phyloP scores from a whole-genome alignment of 2,329 filamentous ascomycete species.

The Blumeria graminis region DNA sequence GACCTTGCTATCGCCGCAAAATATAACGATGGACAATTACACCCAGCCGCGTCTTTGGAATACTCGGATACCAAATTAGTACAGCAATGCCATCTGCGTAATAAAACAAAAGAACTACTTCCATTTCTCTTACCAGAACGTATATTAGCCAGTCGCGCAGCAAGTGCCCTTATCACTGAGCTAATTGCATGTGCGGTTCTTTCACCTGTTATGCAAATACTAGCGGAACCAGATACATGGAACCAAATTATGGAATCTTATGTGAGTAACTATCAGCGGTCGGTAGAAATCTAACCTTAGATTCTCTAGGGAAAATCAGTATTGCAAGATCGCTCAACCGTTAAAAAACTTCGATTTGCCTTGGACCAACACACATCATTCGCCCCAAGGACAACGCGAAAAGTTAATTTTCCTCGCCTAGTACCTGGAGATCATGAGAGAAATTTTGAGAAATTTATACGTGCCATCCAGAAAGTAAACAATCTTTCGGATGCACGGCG shows the following conservation, averaged over 20 bases:
- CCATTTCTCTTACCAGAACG: constrained; percentile 49
- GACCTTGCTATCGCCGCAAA: constrained; percentile 90
- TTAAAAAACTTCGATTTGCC: constrained; percentile 72
- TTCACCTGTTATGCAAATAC: constrained; percentile 50
- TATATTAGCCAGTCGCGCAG: constrained; percentile 56
- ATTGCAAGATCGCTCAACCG: constrained; percentile 85
- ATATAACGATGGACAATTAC: constrained; percentile 70
- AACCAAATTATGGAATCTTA: constrained; percentile 88
- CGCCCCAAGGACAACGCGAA: constrained; percentile 38
- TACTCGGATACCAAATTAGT: constrained; percentile 64
- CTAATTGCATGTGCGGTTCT: constrained; percentile 85
- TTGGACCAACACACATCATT: constrained; percentile 83
- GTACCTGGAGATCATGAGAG: constrained; percentile 64
- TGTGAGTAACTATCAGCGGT: constrained; percentile 17
- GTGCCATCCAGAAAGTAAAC: constrained; percentile 66
- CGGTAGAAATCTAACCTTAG: constrained; percentile 3
- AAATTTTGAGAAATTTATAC: constrained; percentile 83
- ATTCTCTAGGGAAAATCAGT: constrained; percentile 43
- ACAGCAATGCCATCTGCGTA: constrained; percentile 73
- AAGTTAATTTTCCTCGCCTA: constrained; percentile 57
- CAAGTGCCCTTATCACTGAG: constrained; percentile 62
- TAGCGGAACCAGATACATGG: constrained; percentile 90
- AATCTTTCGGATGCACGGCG: constrained; percentile 82
- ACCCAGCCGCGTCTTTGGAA: constrained; percentile 60
- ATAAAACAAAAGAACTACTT: constrained; percentile 45